Evolutionary conservation across 495 filamentous ascomycete genomes (phyloP).

Genomic region (Aspergillus homomorphus): DNA sequence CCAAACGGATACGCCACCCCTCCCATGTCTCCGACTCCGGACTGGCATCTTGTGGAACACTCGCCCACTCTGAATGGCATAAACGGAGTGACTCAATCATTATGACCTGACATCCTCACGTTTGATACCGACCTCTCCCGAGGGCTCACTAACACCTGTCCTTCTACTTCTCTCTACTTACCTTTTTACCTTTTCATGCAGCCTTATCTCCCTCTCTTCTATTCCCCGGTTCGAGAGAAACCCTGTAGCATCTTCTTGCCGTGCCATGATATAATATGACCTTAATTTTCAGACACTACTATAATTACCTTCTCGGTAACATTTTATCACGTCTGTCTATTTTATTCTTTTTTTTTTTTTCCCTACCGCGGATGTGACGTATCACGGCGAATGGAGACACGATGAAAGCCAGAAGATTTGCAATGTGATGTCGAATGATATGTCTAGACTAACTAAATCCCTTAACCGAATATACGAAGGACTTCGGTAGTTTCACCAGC

Average conservation of each 20-base stretch:
- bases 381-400: conserved; percentile 1
- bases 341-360: conserved; percentile 4
- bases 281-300: background rate
- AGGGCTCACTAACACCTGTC: background rate
- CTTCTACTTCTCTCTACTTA: background rate
- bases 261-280: background rate
- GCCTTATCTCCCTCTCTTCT: background rate
- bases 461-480: too few species aligned
- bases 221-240: background rate
- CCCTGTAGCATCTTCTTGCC: background rate
- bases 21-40: background rate
- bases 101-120: background rate
- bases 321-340: background rate
- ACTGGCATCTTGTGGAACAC: background rate
- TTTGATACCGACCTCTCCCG: background rate
- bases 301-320: background rate
- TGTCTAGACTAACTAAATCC: too few species aligned
- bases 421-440: background rate
- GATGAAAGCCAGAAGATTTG: background rate
- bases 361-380: background rate
- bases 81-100: background rate
- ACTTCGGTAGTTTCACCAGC: too few species aligned
- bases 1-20: background rate
- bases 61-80: background rate
- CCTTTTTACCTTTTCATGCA: background rate